Evolutionary conservation across 169 alveolate species (phyloP).

Genomic region (Plasmodium adleri): DNA sequence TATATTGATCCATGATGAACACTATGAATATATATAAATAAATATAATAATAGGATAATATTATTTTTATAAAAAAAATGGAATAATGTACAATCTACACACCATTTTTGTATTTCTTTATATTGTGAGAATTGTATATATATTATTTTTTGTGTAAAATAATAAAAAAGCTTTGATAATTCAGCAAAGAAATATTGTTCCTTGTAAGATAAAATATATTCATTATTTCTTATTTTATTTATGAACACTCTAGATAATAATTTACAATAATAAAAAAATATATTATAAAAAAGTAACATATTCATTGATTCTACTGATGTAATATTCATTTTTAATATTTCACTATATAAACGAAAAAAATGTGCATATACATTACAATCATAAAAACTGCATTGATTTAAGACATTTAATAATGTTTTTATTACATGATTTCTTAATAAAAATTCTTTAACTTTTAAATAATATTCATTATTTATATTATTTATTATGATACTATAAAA

Average conservation of each 20-base stretch:
- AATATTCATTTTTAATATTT: slow-evolving; percentile 45
- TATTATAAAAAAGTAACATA: slow-evolving; percentile 71
- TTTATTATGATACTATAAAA: slow-evolving; percentile 51
- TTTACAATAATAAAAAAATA: slow-evolving; percentile 59
- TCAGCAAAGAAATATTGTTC: slow-evolving; percentile 73
- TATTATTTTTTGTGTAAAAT: slow-evolving; percentile 73
- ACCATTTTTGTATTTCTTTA: slow-evolving; percentile 76
- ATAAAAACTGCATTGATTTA: slow-evolving; percentile 67
- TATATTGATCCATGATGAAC: slow-evolving; percentile 74
- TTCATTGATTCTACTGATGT: slow-evolving; percentile 72
- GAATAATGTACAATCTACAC: slow-evolving; percentile 73
- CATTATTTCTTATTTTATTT: slow-evolving; percentile 27
- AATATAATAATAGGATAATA: slow-evolving; percentile 36
- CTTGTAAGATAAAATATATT: slow-evolving; percentile 33
- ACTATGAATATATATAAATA: slow-evolving; percentile 61
- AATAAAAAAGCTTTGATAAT: slow-evolving; percentile 37
- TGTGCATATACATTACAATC: slow-evolving; percentile 75
- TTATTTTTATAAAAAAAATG: slow-evolving; percentile 72
- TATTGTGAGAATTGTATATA: slow-evolving; percentile 76
- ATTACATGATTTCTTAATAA: slow-evolving; percentile 31
- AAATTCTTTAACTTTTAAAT: slow-evolving; percentile 33
- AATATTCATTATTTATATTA: slow-evolving; percentile 47
- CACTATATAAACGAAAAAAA: slow-evolving; percentile 73
- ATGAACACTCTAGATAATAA: slow-evolving; percentile 56
- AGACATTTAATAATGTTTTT: slow-evolving; percentile 25